Evolutionary conservation across 2,329 filamentous ascomycete genomes (phyloP).

Genomic region (Diaporthe velutina): DNA sequence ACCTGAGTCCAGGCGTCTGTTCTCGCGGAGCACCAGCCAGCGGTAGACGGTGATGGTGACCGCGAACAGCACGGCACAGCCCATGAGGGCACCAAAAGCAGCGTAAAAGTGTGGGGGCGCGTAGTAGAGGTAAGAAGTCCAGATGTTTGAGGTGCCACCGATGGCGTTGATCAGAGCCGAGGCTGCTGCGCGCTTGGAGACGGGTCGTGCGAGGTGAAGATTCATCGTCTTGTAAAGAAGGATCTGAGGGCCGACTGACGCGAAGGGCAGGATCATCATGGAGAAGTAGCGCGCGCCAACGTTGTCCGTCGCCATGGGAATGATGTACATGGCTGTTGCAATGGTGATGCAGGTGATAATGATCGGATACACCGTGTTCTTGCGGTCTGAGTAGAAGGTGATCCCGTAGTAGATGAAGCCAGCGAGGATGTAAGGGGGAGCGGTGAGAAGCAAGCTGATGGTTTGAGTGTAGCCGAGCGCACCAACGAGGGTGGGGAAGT

Average conservation of each 20-base stretch:
- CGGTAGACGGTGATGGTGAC: constrained; percentile 53
- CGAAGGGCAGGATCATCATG: constrained; percentile 56
- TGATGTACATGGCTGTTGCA: constrained; percentile 53
- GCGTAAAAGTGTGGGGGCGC: constrained; percentile 54
- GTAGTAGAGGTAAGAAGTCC: constrained; percentile 53
- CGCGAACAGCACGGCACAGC: constrained; percentile 49
- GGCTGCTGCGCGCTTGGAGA: constrained; percentile 56
- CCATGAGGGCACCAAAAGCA: constrained; percentile 55
- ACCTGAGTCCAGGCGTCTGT: constrained; percentile 53
- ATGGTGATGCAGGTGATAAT: constrained; percentile 52
- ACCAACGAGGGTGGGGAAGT: constrained; percentile 49
- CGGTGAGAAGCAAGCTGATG: constrained; percentile 59
- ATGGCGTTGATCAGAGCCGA: constrained; percentile 56
- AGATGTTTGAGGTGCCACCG: constrained; percentile 51
- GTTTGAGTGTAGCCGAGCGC: constrained; percentile 52
- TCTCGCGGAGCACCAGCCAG: constrained; percentile 54
- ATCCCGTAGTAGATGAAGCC: constrained; percentile 51
- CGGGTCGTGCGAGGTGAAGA: constrained; percentile 55
- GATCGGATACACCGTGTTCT: constrained; percentile 51
- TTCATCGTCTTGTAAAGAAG: constrained; percentile 57
- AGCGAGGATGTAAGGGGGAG: constrained; percentile 59
- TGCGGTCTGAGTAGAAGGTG: constrained; percentile 53
- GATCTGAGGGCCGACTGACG: constrained; percentile 55
- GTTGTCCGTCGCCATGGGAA: constrained; percentile 52
- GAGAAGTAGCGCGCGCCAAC: constrained; percentile 56